Evolutionary conservation across 495 filamentous ascomycete species (phyloP).

Genomic region (Penicillium soppii): DNA sequence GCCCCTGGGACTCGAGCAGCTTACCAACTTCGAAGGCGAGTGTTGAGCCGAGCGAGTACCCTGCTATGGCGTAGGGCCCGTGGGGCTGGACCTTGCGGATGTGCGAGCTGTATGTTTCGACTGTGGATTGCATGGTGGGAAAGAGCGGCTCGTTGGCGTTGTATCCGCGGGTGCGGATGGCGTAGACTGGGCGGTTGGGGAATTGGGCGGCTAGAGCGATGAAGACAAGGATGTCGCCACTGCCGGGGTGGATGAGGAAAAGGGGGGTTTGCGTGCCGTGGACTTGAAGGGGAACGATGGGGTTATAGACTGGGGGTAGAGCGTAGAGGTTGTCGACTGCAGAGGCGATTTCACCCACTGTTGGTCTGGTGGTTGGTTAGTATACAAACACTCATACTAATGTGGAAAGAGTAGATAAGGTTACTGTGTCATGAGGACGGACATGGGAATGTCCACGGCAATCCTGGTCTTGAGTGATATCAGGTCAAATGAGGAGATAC

Average conservation of each 20-base stretch:
- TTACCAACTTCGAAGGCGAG: conserved; percentile 53
- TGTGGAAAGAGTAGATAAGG: no score
- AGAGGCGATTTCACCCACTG: no score
- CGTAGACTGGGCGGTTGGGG: conserved; percentile 49
- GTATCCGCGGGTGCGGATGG: conserved; percentile 38
- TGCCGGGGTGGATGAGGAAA: conserved; percentile 53
- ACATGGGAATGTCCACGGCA: conserved; percentile 3
- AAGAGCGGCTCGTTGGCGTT: neutral
- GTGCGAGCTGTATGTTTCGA: neutral
- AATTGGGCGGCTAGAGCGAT: conserved; percentile 42
- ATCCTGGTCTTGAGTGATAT: neutral
- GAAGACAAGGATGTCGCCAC: conserved; percentile 55
- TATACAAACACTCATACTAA: no score
- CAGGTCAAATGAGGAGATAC: neutral
- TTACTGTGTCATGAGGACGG: neutral
- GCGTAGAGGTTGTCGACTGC: no score
- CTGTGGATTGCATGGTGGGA: neutral
- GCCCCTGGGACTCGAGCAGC: neutral
- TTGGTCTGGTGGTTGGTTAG: no score
- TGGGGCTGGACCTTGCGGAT: conserved; percentile 32
- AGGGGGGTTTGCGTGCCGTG: conserved; percentile 48
- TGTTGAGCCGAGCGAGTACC: conserved; percentile 50
- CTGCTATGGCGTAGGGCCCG: conserved; percentile 53
- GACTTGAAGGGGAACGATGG: neutral
- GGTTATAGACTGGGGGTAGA: no score